Evolutionary conservation across 2,329 filamentous ascomycete genomes (phyloP).

Genomic region (Diaporthe citriasiana): DNA sequence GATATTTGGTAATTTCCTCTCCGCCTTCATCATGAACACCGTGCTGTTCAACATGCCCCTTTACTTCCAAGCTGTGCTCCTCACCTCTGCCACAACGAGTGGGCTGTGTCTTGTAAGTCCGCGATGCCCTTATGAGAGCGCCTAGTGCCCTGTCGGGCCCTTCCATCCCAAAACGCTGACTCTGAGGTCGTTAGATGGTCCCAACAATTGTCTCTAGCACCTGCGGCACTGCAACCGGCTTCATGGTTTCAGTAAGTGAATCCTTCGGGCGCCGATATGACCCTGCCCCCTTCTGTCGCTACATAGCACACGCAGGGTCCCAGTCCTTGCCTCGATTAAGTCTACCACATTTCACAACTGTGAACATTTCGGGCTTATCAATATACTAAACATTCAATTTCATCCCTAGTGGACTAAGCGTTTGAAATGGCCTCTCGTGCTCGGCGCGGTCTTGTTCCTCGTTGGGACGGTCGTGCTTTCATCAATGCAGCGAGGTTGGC

Average conservation of each 20-base stretch:
- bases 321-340: neutral
- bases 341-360: neutral
- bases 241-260: conserved; percentile 65
- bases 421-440: conserved; percentile 70
- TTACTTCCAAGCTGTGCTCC: conserved; percentile 82
- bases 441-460: conserved; percentile 64
- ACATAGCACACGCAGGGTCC: neutral
- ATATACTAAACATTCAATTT: neutral
- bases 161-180: neutral
- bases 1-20: conserved; percentile 68
- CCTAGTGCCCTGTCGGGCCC: neutral
- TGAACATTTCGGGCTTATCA: neutral
- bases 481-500: conserved; percentile 64
- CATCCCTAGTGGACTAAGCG: conserved; percentile 63
- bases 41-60: conserved; percentile 77
- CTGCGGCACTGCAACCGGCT: conserved; percentile 70
- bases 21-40: conserved; percentile 66
- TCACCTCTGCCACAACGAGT: conserved; percentile 77
- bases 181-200: conserved; percentile 49
- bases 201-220: conserved; percentile 70
- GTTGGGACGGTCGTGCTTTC: conserved; percentile 65
- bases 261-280: neutral
- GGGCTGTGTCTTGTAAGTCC: conserved; percentile 75
- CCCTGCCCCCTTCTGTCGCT: neutral
- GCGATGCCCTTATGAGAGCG: neutral